Evolutionary conservation across 768 basidiomycete genomes (phyloP), one percentile per base, ranked within the genome.

Genomic region (Erythrobasidium yunnanense): DNA sequence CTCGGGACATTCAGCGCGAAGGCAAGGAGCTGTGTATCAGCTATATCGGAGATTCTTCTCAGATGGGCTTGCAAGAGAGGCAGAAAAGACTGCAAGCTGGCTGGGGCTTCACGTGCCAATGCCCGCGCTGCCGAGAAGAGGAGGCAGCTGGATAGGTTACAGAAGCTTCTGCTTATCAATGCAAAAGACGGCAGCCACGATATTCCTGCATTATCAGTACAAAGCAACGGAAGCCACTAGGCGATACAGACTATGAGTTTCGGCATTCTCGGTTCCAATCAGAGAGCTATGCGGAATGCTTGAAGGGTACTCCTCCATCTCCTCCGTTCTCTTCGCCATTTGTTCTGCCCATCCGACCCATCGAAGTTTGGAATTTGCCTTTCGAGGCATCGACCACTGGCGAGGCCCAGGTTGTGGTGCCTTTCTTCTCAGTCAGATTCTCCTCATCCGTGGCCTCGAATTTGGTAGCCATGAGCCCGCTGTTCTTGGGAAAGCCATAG

Each of bases 101-200:
- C 4, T 63, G 60, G 60, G 60, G 47, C 32, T 63, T 63, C 60
- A 23, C 18, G 5, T 63, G 60, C 30, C 32, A 30, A 13, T 63
- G 60, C 30, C 25, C 45, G 4, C 45, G 49, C n/a, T 63, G 60
- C 33, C n/a, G 22, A 49, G 17, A 51, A 2, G 60, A 42, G 30
- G 54, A 55, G 11, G 54, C n/a, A 6, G 30, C 54, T 15, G 54
- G 17, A 33, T 23, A 6, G 54, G n/a, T n/a, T n/a, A n/a, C n/a
- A n/a, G n/a, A 15, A 33, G 22, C 54, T 27, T 22, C 11, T 52
- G 8, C 50, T n/a, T n/a, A n/a, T n/a, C n/a, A n/a, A n/a, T n/a
- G n/a, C n/a, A n/a, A n/a, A n/a, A n/a, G n/a, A n/a, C n/a, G n/a
- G n/a, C n/a, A n/a, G n/a, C n/a, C n/a, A n/a, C n/a, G n/a, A n/a